Conservation (phyloP, 2,329 filamentous ascomycete species). For the Tolypocladium capitatum region DNA sequence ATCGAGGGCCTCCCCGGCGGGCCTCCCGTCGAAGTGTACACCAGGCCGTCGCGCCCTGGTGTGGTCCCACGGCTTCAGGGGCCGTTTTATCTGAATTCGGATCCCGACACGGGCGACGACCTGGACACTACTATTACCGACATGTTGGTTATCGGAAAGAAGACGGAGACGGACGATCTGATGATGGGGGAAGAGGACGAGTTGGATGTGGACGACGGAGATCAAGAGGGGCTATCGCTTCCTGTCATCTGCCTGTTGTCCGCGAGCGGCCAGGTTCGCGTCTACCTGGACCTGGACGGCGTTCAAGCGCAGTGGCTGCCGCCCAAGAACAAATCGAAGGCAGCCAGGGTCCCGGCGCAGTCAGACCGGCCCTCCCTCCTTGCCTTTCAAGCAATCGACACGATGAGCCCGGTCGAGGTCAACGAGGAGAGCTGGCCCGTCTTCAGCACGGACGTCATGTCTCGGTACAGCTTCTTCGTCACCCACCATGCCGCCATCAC, state of each 20-base stretch:
- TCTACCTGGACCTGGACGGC: conserved; percentile 49
- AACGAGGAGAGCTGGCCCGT: conserved; percentile 47
- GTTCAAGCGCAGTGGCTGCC: conserved; percentile 55
- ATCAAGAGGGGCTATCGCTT: conserved; percentile 47
- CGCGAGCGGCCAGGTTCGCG: conserved; percentile 45
- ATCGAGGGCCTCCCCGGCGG: conserved; percentile 36
- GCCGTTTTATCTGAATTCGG: conserved; percentile 44
- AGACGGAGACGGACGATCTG: conserved; percentile 44
- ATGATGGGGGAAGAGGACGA: conserved; percentile 54
- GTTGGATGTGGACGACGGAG: conserved; percentile 40
- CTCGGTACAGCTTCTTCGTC: conserved; percentile 49
- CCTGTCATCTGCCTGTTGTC: conserved; percentile 47
- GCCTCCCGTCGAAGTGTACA: conserved; percentile 39
- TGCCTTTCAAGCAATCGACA: conserved; percentile 50
- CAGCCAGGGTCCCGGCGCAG: conserved; percentile 24
- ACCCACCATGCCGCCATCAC: conserved; percentile 49
- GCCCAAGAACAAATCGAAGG: conserved; percentile 37
- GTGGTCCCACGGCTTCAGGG: conserved; percentile 47
- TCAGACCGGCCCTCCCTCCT: conserved; percentile 35
- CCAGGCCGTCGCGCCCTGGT: conserved; percentile 42
- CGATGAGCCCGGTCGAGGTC: conserved; percentile 40
- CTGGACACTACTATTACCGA: conserved; percentile 44
- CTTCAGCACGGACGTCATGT: conserved; percentile 47
- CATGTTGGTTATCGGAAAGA: conserved; percentile 49
- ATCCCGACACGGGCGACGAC: conserved; percentile 43